These are phyloP conservation scores for Arthroderma sp. DNA, from an alignment of 2,329 filamentous ascomycete genomes.

Conservation along the genomic window DNA sequence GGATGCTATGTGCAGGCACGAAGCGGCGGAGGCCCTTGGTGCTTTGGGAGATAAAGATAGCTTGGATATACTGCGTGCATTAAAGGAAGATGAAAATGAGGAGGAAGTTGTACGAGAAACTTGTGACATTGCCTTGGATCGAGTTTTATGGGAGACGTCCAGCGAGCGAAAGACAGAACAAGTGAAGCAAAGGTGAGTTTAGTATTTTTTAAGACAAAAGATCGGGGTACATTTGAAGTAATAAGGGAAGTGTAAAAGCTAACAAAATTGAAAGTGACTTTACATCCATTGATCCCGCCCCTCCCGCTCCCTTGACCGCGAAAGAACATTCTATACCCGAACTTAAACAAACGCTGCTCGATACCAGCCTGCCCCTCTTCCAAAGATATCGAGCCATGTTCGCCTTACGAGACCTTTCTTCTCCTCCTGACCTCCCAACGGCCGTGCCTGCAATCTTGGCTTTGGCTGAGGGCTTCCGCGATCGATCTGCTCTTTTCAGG, in stretches of 20 bases:
- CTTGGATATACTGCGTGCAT: conserved; percentile 57
- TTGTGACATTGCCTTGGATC: conserved; percentile 88
- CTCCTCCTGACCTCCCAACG: conserved; percentile 79
- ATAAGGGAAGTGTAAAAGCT: neutral
- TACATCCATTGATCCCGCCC: conserved; percentile 86
- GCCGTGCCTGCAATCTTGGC: conserved; percentile 77
- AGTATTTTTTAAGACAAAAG: neutral
- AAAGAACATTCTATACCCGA: conserved; percentile 53
- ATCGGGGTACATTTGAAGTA: neutral
- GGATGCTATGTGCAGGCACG: conserved; percentile 90
- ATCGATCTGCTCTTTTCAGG: conserved; percentile 83
- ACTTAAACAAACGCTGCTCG: conserved; percentile 63
- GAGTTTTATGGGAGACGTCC: conserved; percentile 86
- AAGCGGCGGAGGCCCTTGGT: conserved; percentile 88
- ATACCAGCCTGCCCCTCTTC: conserved; percentile 70
- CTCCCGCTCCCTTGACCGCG: conserved; percentile 62
- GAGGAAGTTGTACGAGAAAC: conserved; percentile 79
- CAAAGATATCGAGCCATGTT: conserved; percentile 97
- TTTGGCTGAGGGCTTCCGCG: conserved; percentile 70
- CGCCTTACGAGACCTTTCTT: conserved; percentile 83
- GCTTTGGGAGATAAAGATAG: conserved; percentile 66
- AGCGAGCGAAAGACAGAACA: conserved; percentile 59
- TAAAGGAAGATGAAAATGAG: conserved; percentile 64
- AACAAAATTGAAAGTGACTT: conserved; percentile 56
- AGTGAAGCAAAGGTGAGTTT: conserved; percentile 60